phyloP scores from a whole-genome alignment of 2,329 filamentous ascomycete species.

The Periglandula ipomoeae region DNA sequence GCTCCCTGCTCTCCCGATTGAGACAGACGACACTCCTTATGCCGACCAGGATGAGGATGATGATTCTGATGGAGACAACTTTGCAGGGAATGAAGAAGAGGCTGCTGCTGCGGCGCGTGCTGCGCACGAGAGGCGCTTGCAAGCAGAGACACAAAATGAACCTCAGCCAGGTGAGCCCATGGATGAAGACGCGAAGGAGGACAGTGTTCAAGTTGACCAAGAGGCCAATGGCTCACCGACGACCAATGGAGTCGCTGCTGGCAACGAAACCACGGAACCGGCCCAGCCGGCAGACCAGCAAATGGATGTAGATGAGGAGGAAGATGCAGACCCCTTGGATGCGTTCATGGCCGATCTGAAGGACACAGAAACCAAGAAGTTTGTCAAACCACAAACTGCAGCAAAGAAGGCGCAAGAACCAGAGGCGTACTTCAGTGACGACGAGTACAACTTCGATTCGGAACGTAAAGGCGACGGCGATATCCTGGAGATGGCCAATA shows the following conservation, averaged over 20 bases:
- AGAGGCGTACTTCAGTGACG: conserved; percentile 81
- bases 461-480: conserved; percentile 38
- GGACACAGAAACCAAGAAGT: conserved; percentile 40
- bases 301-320: conserved; percentile 54
- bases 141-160: conserved; percentile 41
- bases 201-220: conserved; percentile 17
- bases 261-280: neutral
- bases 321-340: conserved; percentile 76
- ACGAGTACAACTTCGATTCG: conserved; percentile 55
- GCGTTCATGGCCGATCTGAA: conserved; percentile 83
- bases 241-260: neutral
- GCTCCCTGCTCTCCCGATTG: conserved; percentile 67
- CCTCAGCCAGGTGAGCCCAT: conserved; percentile 33
- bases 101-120: conserved; percentile 76
- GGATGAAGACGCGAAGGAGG: conserved; percentile 17
- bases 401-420: conserved; percentile 56
- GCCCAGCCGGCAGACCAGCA: conserved; percentile 22
- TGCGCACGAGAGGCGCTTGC: conserved; percentile 69
- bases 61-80: conserved; percentile 66
- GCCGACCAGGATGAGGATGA: conserved; percentile 58
- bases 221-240: conserved; percentile 9
- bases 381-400: conserved; percentile 21
- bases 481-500: conserved; percentile 46
- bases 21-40: conserved; percentile 52
- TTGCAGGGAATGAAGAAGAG: conserved; percentile 79